Base-by-base conservation (phyloP, 1,139 yeast genomes). In the Arxiozyma heterogenica region DNA sequence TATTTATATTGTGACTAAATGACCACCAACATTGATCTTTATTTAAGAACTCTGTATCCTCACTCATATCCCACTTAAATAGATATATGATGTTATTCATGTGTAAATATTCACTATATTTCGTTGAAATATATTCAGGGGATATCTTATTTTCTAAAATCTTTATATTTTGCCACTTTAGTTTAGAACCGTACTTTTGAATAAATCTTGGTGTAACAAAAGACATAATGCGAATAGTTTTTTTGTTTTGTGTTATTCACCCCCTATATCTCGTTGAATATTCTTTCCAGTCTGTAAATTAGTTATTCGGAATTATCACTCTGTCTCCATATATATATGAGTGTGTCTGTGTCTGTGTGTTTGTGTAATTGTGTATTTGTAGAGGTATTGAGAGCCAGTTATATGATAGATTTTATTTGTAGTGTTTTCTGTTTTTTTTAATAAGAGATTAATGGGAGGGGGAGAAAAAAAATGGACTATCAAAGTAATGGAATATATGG, bases 71-170 rank as follows among this genome's bases (percentile, higher is more conserved):
- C 57, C 57, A 56, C 20, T 34, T 44, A 27, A 52, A 53, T 5
- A 56, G 21, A 30, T 53, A 48, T 6, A 57, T 44, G 17, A 49
- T 23, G 41, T 57, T 54, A 30, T 53, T 48, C 9, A 41, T 11
- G 8, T 49, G 15, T 27, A 55, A 27, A 23, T 38, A 48, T 20
- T 53, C 51, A 12, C 34, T 44, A 21, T 57, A 57, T 27, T 49
- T 52, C 12, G 9, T 18, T 6, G 23, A 15, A 7, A 50, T 23
- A 17, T 43, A 25, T 5, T 27, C 39, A 11, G 30, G 30, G 18
- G 34, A 43, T 39, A 56, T 47, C 22, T 44, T 50, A 17, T 41
- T n/a, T n/a, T 55, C 51, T 8, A 56, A 34, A 18, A 25, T 21
- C 9, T 38, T 22, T 18, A 56, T 38, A n/a, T 52, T 46, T 9